A percentile compares a stretch with the other conserved stretches of the same genome.
These are phyloP conservation scores for Ensete ventricosum DNA, from an alignment of 176 grass and related monocot genomes.

Conservation along the genomic window DNA sequence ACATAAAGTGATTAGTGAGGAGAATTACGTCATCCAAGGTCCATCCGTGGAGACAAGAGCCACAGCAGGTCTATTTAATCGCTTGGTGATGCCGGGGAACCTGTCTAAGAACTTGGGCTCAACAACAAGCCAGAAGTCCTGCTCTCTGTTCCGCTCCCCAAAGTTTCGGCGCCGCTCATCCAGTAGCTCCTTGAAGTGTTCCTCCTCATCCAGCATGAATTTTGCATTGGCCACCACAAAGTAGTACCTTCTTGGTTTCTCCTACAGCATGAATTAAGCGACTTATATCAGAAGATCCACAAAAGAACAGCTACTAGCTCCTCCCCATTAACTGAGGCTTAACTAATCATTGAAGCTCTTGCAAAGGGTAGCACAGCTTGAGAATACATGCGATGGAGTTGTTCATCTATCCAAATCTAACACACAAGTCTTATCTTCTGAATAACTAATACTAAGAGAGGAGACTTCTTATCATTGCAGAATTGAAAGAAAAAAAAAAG, in stretches of 20 bases:
- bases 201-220: constrained; percentile 98
- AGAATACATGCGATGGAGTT: background rate
- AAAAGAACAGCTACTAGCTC: background rate
- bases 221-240: constrained; percentile 92
- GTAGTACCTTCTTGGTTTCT: constrained; percentile 54
- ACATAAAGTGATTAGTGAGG: background rate
- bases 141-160: constrained; percentile 61
- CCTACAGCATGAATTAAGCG: constrained; percentile 23
- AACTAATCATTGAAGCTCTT: background rate
- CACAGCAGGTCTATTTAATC: constrained; percentile 66
- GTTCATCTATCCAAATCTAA: background rate
- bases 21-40: constrained; percentile 80
- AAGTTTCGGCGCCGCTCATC: constrained; percentile 48
- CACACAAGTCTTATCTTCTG: background rate
- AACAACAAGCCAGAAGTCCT: constrained; percentile 83
- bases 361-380: background rate
- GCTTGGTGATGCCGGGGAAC: constrained; percentile 64
- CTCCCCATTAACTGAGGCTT: background rate
- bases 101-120: constrained; percentile 89
- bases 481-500: background rate
- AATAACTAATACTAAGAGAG: background rate
- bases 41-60: constrained; percentile 82
- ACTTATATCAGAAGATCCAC: background rate
- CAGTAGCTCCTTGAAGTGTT: constrained; percentile 93
- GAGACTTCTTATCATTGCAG: background rate